Evolutionary conservation across 2,329 filamentous ascomycete species (phyloP).

Genomic region (Verticillium nonalfalfae): DNA sequence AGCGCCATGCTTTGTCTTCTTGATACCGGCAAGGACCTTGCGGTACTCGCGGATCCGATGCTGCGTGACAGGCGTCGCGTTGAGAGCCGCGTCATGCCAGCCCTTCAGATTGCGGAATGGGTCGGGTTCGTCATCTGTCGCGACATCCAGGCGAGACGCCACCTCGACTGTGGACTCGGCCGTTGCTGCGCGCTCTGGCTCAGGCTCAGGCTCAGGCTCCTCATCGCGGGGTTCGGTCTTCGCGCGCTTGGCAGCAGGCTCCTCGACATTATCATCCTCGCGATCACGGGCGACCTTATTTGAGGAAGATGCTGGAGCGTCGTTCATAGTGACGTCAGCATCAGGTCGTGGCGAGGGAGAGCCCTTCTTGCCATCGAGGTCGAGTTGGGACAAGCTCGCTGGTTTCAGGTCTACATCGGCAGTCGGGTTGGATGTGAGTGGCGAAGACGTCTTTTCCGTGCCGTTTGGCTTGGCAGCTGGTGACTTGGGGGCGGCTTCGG

Average conservation of each 20-base stretch:
- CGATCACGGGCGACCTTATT: constrained; percentile 67
- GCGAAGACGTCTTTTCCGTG: not conserved
- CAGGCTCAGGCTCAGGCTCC: constrained; percentile 19
- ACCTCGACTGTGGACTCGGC: constrained; percentile 22
- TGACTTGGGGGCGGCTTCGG: not conserved
- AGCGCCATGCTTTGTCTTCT: constrained; percentile 76
- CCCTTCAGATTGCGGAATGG: not conserved
- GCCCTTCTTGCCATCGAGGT: constrained; percentile 20
- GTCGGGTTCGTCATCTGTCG: constrained; percentile 18
- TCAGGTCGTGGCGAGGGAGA: not conserved
- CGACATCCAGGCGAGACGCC: constrained; percentile 9
- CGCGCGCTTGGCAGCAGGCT: constrained; percentile 73
- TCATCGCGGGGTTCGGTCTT: constrained; percentile 58
- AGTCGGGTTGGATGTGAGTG: constrained; percentile 8
- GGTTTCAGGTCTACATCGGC: constrained; percentile 28
- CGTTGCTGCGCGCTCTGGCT: constrained; percentile 32
- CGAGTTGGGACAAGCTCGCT: constrained; percentile 30
- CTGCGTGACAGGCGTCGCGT: constrained; percentile 19
- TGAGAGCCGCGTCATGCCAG: constrained; percentile 35
- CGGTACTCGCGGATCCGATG: constrained; percentile 57
- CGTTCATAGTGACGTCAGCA: constrained; percentile 45
- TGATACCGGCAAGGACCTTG: constrained; percentile 64
- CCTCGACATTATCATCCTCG: constrained; percentile 62
- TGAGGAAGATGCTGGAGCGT: constrained; percentile 35
- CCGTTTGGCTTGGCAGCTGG: not conserved